Base-by-base conservation (phyloP, 306 rosid genomes). In the Inga laurina region DNA sequence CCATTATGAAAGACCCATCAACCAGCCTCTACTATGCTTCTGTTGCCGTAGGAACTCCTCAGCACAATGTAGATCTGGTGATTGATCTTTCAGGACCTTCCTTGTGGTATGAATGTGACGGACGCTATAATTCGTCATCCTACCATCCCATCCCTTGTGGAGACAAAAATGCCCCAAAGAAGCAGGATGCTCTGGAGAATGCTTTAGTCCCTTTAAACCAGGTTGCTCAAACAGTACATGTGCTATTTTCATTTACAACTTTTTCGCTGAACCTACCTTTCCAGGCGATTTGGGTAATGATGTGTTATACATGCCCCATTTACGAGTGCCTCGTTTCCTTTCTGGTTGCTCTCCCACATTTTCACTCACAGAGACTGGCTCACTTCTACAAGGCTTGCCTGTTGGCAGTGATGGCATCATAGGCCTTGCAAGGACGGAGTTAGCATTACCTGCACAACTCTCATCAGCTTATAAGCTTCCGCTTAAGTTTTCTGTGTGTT, bases 21-120 rank as follows among this genome's bases (percentile, higher is more conserved):
- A 90, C 91, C 65, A 84, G 80, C 35, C 80, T 88, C 4, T 85
- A 80, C 86, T 80, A 82, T 11, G 65, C 85, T 32, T 70, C 85
- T 54, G 1, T 88, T 41, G 83, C 83, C 61, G 72, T 86, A 10
- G 93, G 91, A 81, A 86, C 89, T 16, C 86, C 90, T 24, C 43
- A 67, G 12, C 78, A 71, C 12, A 52, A 82, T 65, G 72, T 84
- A 70, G 39, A 86, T 4, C 73, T 84, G 16, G 82, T 10, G 70
- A 72, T 86, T 76, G 89, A 88, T 81, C 86, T 90, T 46, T 46
- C 80, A 3, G 89, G 90, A 18, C 79, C 73, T 30, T 78, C 76
- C 67, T 82, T 86, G 0, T 86, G 90, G 87, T 88, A 82, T n/a
- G 82, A 62, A 1, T 82, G 89, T 24, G 13, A 75, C 43, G 44